Evolutionary conservation across 2,329 filamentous ascomycete genomes (phyloP).

Genomic region (Arthrobotrys sphaeroides): DNA sequence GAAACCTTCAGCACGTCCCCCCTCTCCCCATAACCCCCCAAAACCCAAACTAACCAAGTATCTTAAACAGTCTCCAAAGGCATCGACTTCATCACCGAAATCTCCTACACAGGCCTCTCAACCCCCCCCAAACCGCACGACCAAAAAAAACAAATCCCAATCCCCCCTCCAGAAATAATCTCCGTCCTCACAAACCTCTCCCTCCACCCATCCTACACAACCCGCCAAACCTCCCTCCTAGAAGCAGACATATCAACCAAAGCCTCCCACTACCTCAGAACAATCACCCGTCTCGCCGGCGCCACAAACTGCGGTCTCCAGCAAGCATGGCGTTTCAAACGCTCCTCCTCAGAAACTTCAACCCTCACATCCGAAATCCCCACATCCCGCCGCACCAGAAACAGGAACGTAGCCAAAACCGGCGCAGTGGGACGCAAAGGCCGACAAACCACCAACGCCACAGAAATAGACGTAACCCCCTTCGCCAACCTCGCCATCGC

Average conservation of each 20-base stretch:
- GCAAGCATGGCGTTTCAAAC: slow-evolving; percentile 40
- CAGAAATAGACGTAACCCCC: slow-evolving; percentile 22
- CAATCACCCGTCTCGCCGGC: slow-evolving; percentile 37
- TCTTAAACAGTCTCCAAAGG: slow-evolving; percentile 31
- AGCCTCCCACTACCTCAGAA: slow-evolving; percentile 36
- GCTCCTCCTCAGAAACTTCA: not conserved
- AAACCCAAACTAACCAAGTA: not conserved
- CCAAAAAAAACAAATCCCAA: slow-evolving; percentile 16
- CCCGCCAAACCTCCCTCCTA: slow-evolving; percentile 9
- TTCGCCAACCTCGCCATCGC: slow-evolving; percentile 40
- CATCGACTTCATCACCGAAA: slow-evolving; percentile 31
- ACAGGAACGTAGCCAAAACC: slow-evolving; percentile 36
- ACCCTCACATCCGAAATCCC: not conserved
- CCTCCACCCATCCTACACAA: slow-evolving; percentile 43
- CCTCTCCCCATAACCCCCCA: not conserved
- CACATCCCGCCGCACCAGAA: slow-evolving; percentile 22
- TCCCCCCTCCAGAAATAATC: slow-evolving; percentile 37
- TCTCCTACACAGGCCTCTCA: slow-evolving; percentile 40
- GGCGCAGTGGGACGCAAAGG: slow-evolving; percentile 14
- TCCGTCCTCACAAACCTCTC: slow-evolving; percentile 44
- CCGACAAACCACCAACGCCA: not conserved
- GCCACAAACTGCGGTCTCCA: slow-evolving; percentile 47
- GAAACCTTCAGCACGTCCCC: slow-evolving; percentile 34
- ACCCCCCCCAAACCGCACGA: slow-evolving; percentile 2
- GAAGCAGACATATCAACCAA: slow-evolving; percentile 11